Evolutionary conservation across 1,284 basidiomycete genomes (phyloP).

Genomic region (Malassezia pachydermatis): DNA sequence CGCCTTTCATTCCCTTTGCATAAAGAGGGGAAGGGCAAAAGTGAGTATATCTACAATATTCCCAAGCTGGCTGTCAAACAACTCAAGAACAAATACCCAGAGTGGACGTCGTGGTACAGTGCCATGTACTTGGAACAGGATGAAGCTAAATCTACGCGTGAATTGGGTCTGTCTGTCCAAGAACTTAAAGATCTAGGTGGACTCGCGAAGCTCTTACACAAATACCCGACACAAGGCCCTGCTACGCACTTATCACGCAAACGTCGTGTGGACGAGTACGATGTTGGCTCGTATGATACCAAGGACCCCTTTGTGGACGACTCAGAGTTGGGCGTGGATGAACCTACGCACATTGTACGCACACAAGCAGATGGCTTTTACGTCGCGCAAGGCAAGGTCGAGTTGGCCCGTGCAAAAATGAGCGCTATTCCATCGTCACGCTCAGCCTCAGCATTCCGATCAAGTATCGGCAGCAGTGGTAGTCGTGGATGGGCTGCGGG

Average conservation of each 20-base stretch:
- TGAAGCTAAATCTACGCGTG: constrained; percentile 17
- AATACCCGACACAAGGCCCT: constrained; percentile 20
- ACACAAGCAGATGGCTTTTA: constrained; percentile 91
- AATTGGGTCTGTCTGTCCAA: constrained; percentile 11
- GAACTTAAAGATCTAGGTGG: constrained; percentile 29
- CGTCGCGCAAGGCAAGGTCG: constrained; percentile 53
- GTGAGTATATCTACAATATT: constrained; percentile 36
- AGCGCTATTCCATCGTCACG: constrained; percentile 11
- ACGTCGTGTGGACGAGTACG: constrained; percentile 26
- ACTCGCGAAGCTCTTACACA: constrained; percentile 30
- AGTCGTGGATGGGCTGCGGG: constrained; percentile 25
- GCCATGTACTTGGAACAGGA: constrained; percentile 17
- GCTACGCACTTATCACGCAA: constrained; percentile 23
- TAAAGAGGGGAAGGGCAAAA: constrained; percentile 8
- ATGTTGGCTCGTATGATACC: constrained; percentile 62
- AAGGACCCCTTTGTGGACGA: constrained; percentile 95
- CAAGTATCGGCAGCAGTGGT: constrained; percentile 10
- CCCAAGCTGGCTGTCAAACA: constrained; percentile 30
- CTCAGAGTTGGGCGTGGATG: constrained; percentile 78
- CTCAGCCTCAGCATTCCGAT: constrained; percentile 12
- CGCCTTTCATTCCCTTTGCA: constrained; percentile 14
- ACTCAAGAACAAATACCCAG: constrained; percentile 25
- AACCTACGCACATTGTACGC: constrained; percentile 80
- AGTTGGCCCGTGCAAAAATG: constrained; percentile 30
- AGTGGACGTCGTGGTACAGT: constrained; percentile 40